phyloP scores from a whole-genome alignment of 177 flowering plant species.

The Vitis hybrid region DNA sequence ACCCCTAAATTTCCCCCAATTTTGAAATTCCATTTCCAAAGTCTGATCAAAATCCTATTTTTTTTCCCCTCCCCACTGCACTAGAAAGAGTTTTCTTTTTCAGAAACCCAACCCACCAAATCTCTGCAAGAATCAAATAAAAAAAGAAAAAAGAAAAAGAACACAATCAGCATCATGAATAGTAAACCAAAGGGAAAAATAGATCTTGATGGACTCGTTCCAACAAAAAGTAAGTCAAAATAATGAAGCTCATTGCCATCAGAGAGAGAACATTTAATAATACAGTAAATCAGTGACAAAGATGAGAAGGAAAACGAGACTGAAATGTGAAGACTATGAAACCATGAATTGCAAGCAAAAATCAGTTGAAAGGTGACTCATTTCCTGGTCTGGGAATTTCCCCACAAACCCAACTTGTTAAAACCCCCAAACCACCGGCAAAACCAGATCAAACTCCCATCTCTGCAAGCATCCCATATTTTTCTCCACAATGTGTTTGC shows the following conservation, averaged over 20 bases:
- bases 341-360: not conserved
- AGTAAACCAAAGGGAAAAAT: not conserved
- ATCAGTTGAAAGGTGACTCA: not conserved
- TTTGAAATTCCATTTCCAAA: not conserved
- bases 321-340: not conserved
- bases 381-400: not conserved
- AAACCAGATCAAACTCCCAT: constrained; percentile 11
- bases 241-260: not conserved
- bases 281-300: not conserved
- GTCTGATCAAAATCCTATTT: no score
- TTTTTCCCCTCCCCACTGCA: no score
- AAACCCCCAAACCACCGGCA: not conserved
- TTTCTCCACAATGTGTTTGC: not conserved
- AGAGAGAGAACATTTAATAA: no score
- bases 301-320: not conserved
- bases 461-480: not conserved
- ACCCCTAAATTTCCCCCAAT: not conserved
- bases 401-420: constrained; percentile 2
- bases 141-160: no score
- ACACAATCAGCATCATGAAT: not conserved
- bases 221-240: not conserved
- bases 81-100: no score
- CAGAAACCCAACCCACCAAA: constrained; percentile 5
- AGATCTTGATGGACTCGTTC: constrained; percentile 12
- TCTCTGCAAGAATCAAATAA: constrained; percentile 2